A percentile compares a stretch with the other conserved stretches of the same genome.
Evolutionary conservation across 352 stramenopile genomes (phyloP).

Genomic region (Phytophthora pisi): DNA sequence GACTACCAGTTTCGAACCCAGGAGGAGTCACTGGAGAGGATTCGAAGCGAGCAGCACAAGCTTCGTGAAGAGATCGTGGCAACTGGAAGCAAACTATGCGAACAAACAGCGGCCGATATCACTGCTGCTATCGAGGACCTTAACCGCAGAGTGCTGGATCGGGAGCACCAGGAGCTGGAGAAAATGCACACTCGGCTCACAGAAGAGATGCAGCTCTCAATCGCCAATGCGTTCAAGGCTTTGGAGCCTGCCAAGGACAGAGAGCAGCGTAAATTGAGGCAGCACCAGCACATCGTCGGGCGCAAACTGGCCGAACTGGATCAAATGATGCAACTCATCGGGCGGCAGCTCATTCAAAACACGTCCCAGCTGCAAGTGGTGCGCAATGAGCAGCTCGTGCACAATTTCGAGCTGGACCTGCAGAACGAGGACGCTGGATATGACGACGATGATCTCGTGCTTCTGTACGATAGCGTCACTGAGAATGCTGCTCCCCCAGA

Average conservation of each 20-base stretch:
- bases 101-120: slow-evolving; percentile 18
- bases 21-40: slow-evolving; percentile 28
- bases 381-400: slow-evolving; percentile 44
- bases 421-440: slow-evolving; percentile 15
- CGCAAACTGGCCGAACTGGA: slow-evolving; percentile 62
- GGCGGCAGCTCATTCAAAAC: slow-evolving; percentile 70
- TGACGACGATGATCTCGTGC: slow-evolving; percentile 24
- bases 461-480: slow-evolving; percentile 11
- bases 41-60: slow-evolving; percentile 23
- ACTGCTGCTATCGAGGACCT: slow-evolving; percentile 20
- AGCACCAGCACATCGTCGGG: slow-evolving; percentile 34
- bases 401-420: slow-evolving; percentile 23
- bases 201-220: slow-evolving; percentile 24
- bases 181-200: slow-evolving; percentile 19
- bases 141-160: slow-evolving; percentile 27
- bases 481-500: slow-evolving; percentile 1
- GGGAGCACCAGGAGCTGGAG: slow-evolving; percentile 19
- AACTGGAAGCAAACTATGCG: background rate
- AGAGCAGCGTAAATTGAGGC: slow-evolving; percentile 31
- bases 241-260: slow-evolving; percentile 25
- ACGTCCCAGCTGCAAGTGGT: slow-evolving; percentile 67
- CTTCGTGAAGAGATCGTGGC: slow-evolving; percentile 20
- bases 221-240: slow-evolving; percentile 23
- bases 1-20: slow-evolving; percentile 35
- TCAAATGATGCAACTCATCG: slow-evolving; percentile 66